phyloP scores from a whole-genome alignment of 345 rosid species.

The Populus alba region DNA sequence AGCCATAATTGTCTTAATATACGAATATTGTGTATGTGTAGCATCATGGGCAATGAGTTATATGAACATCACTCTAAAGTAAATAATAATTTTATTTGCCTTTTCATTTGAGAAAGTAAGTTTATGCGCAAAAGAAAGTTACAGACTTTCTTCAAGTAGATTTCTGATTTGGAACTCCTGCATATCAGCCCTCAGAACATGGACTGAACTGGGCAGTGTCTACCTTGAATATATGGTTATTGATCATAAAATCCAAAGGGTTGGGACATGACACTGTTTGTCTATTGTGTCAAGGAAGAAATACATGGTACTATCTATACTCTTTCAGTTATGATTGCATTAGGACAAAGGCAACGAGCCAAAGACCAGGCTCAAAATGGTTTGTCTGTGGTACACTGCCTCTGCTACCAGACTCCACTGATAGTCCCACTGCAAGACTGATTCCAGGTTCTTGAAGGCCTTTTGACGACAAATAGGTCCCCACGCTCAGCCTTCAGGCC shows the following conservation, averaged over 20 bases:
- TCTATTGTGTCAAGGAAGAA: neutral
- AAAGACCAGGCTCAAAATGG: neutral
- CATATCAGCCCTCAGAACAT: neutral
- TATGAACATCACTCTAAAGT: neutral
- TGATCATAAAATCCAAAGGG: neutral
- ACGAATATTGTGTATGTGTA: neutral
- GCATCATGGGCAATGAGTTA: neutral
- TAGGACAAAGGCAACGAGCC: constrained; percentile 7
- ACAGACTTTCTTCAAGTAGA: neutral
- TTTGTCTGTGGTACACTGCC: neutral
- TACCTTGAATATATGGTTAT: neutral
- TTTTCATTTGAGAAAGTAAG: neutral
- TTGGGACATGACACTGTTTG: neutral
- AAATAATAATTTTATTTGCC: neutral
- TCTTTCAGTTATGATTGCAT: neutral
- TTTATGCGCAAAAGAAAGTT: neutral
- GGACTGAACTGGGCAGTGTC: neutral
- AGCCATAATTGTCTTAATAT: neutral
- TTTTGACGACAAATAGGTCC: neutral
- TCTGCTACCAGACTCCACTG: constrained; percentile 1
- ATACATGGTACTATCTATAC: neutral
- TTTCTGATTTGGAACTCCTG: neutral
- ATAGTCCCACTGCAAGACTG: neutral
- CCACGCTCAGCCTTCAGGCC: neutral
- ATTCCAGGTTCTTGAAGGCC: constrained; percentile 1